These are phyloP conservation scores for Apiosordaria backusii DNA, from an alignment of 495 filamentous ascomycete genomes.

Conservation along the genomic window DNA sequence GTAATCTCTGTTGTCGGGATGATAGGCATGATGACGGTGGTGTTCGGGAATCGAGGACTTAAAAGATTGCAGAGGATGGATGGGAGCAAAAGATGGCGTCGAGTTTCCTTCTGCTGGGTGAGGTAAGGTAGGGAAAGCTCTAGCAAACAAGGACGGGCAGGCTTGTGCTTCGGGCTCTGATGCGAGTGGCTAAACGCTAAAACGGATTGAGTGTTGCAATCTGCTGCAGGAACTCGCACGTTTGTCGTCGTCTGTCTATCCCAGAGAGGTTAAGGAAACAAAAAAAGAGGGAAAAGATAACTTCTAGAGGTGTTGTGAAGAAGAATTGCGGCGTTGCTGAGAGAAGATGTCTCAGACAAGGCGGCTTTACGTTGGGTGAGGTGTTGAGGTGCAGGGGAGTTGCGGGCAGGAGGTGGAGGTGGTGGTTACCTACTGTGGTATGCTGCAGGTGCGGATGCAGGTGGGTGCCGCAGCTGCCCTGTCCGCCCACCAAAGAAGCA, in stretches of 20 bases:
- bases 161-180: neutral
- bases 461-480: neutral
- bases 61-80: neutral
- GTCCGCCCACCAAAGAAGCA: neutral
- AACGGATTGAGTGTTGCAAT: neutral
- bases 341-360: constrained; percentile 11
- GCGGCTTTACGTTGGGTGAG: constrained; percentile 8
- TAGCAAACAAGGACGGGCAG: neutral
- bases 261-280: neutral
- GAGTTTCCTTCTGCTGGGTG: neutral
- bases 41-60: neutral
- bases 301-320: neutral
- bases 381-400: constrained; percentile 12
- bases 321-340: constrained; percentile 13
- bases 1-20: constrained; percentile 11
- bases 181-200: neutral
- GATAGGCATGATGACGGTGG: constrained; percentile 18
- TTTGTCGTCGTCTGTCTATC: neutral
- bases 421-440: too few relatives aligned
- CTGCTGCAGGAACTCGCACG: neutral
- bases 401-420: neutral
- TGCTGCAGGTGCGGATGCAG: constrained; percentile 1
- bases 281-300: neutral
- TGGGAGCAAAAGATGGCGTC: neutral
- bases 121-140: neutral